A percentile compares a stretch with the other conserved stretches of the same genome.
These are phyloP conservation scores for Fusarium nanum DNA, from an alignment of 2,329 filamentous ascomycete species.

Conservation along the genomic window DNA sequence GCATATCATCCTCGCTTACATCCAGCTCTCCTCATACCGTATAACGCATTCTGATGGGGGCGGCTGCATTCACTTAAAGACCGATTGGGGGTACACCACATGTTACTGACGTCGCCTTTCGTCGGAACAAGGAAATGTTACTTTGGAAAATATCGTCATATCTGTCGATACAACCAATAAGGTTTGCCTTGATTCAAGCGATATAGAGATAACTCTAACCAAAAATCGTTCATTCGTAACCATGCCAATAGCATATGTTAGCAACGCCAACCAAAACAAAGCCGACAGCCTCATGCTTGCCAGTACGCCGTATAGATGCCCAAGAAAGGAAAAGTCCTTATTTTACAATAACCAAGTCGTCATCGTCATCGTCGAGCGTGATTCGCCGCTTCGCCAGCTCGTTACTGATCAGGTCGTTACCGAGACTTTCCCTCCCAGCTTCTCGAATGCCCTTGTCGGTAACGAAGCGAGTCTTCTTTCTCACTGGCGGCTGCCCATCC, in stretches of 20 bases:
- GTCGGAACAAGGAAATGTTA: background rate
- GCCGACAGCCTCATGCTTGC: conserved; percentile 30
- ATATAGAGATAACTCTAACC: conserved; percentile 37
- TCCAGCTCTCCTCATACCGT: background rate
- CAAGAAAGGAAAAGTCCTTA: conserved; percentile 20
- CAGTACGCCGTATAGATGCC: conserved; percentile 30
- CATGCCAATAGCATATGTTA: conserved; percentile 31
- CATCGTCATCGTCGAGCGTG: conserved; percentile 59
- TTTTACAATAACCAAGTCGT: conserved; percentile 63
- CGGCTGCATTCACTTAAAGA: background rate
- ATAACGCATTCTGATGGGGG: background rate
- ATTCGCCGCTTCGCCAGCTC: conserved; percentile 55
- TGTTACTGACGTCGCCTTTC: conserved; percentile 17
- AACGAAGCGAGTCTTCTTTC: conserved; percentile 83
- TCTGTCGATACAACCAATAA: conserved; percentile 18
- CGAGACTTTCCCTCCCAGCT: conserved; percentile 79
- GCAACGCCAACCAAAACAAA: conserved; percentile 36
- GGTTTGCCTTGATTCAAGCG: conserved; percentile 28
- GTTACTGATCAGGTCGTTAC: conserved; percentile 66
- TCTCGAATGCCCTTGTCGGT: conserved; percentile 82
- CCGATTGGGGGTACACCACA: conserved; percentile 3
- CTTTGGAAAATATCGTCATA: background rate
- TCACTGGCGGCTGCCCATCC: conserved; percentile 58
- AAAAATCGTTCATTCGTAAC: conserved; percentile 43
- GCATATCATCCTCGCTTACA: background rate